phyloP scores from a whole-genome alignment of 345 rosid species.

The Populus davidiana region DNA sequence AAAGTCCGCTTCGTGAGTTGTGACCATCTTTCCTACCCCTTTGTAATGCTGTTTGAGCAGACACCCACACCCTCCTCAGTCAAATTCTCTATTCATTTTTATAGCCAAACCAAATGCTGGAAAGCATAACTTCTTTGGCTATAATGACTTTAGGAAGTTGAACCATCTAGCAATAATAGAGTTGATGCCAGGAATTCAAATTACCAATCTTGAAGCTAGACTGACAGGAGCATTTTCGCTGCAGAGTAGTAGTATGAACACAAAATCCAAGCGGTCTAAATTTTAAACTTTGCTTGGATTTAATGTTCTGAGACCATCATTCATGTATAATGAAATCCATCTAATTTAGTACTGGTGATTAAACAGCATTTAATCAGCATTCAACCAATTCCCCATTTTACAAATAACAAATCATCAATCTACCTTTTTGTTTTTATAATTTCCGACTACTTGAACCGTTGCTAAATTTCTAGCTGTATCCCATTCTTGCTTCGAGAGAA shows the following conservation, averaged over 20 bases:
- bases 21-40: not conserved
- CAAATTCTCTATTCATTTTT: not conserved
- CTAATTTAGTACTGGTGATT: constrained; percentile 16
- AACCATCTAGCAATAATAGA: not conserved
- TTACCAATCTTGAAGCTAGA: not conserved
- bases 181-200: not conserved
- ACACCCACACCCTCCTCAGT: not conserved
- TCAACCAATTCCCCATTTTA: not conserved
- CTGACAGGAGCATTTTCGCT: not conserved
- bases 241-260: not conserved
- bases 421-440: not conserved
- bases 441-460: not conserved
- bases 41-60: not conserved
- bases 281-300: not conserved
- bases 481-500: constrained; percentile 87
- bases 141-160: not conserved
- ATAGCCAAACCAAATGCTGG: not conserved
- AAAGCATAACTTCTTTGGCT: not conserved
- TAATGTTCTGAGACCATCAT: not conserved
- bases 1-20: not conserved
- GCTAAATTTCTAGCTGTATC: constrained; percentile 75
- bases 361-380: constrained; percentile 39
- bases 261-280: not conserved
- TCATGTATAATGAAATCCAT: constrained; percentile 4
- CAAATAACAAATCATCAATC: constrained; percentile 1